Base-by-base conservation (phyloP, 75 land plant species). In the Pseudotsuga menziesii region DNA sequence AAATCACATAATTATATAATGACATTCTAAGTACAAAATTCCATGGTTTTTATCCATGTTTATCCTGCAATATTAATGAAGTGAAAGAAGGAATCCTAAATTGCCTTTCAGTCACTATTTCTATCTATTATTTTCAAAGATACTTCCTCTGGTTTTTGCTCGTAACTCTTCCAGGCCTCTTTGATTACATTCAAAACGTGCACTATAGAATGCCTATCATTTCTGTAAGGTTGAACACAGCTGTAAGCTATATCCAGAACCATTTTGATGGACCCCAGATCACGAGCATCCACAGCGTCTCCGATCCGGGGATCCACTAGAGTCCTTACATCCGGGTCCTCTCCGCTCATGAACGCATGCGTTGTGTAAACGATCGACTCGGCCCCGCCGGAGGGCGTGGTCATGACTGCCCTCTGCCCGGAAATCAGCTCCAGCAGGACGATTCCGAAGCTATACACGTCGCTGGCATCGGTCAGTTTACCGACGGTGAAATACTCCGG, bases 381-480 rank as follows among this genome's bases (percentile, higher is more conserved):
- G 8, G 81, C 84, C 23, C 82, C 82, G 14, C 81, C 84, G 2
- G 84, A 54, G 22, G 75, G 76, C 54, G 83, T 81, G 55, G 54
- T 23, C 25, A 76, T 79, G 48, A 86, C 78, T 56, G 88, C 88
- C 80, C 57, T 27, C 82, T 72, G 79, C 64, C 88, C 88, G 8
- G 88, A 73, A 32, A 86, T 75, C n/a, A 86, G 77, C 82, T 84
- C 80, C 57, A 86, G 74, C 56, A 86, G 57, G 13, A 83, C 82
- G 2, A 86, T 67, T 4, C 88, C 88, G 73, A 80, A 86, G 59
- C 86, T 83, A 76, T 83, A 86, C 73, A 86, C 82, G 74, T 83
- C 88, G 27, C 79, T 59, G 1, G 88, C 66, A 17, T 79, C 80
- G 23, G 86, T 84, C 71, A 86, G 76, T 57, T 83, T 82, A 4